These are phyloP conservation scores for Neocatenulostroma microsporum DNA, from an alignment of 2,329 filamentous ascomycete species.

Conservation along the genomic window DNA sequence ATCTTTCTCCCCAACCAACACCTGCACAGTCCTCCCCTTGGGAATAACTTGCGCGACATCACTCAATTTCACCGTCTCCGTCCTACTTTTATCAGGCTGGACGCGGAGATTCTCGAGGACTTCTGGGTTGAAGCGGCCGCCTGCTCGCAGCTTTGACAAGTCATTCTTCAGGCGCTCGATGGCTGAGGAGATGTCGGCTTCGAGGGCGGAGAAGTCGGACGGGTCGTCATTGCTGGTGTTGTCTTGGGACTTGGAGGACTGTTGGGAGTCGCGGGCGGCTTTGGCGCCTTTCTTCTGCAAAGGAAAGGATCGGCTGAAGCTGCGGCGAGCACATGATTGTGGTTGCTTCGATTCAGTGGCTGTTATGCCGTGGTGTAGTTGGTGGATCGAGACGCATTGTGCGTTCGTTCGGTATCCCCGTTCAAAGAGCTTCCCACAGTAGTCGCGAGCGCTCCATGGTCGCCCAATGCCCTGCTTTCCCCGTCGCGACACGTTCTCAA, in stretches of 20 bases:
- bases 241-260: conserved; percentile 9
- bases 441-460: too few relatives aligned
- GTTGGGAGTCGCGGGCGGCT: conserved; percentile 34
- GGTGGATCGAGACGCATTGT: too few relatives aligned
- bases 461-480: too few relatives aligned
- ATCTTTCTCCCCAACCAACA: conserved; percentile 58
- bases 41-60: conserved; percentile 62
- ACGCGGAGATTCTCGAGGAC: conserved; percentile 55
- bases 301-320: too few relatives aligned
- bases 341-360: too few relatives aligned
- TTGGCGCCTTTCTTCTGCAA: conserved; percentile 49
- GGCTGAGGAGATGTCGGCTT: conserved; percentile 48
- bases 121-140: conserved; percentile 56
- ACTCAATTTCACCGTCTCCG: conserved; percentile 47
- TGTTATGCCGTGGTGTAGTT: too few relatives aligned
- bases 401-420: too few relatives aligned
- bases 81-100: conserved; percentile 44
- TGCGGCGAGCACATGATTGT: too few relatives aligned
- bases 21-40: conserved; percentile 53
- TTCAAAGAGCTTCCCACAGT: too few relatives aligned
- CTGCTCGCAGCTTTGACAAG: conserved; percentile 53
- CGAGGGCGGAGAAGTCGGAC: conserved; percentile 52
- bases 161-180: conserved; percentile 53
- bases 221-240: conserved; percentile 42
- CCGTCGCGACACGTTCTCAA: too few relatives aligned